phyloP scores from a whole-genome alignment of 2,329 filamentous ascomycete genomes.

The Salinomyces thailandicus region DNA sequence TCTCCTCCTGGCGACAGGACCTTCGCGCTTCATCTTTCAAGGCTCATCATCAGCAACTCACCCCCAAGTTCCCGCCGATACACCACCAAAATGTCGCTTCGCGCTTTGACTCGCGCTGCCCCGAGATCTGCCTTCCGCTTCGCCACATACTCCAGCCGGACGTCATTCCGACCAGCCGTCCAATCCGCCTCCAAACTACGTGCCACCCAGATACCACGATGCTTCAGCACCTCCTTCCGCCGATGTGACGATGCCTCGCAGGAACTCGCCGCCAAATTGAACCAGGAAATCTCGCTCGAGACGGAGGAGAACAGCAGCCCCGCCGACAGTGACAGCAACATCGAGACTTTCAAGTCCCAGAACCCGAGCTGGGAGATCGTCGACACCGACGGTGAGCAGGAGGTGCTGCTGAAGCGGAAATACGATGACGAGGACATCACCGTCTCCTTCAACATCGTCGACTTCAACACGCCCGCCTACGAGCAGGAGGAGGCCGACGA shows the following conservation, averaged over 20 bases:
- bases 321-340: constrained; percentile 48
- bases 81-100: constrained; percentile 36
- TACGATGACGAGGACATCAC: constrained; percentile 83
- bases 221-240: constrained; percentile 35
- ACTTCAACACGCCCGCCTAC: constrained; percentile 51
- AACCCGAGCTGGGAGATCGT: constrained; percentile 66
- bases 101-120: constrained; percentile 35
- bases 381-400: constrained; percentile 75
- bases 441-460: constrained; percentile 73
- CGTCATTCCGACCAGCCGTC: constrained; percentile 25
- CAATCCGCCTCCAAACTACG: constrained; percentile 11
- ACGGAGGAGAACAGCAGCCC: constrained; percentile 51
- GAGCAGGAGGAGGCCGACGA: constrained; percentile 45
- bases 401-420: constrained; percentile 71
- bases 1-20: too few relatives aligned
- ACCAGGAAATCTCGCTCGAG: constrained; percentile 75
- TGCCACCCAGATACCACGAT: constrained; percentile 16
- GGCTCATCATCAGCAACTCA: too few relatives aligned
- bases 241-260: constrained; percentile 49
- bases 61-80: too few relatives aligned
- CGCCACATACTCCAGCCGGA: constrained; percentile 28
- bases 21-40: too few relatives aligned
- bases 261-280: constrained; percentile 77
- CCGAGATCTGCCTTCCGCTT: constrained; percentile 34
- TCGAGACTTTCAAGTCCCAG: constrained; percentile 72